Percentiles rank a stretch among this genome's conserved stretches.
Evolutionary conservation across 2,329 filamentous ascomycete genomes (phyloP).

Genomic region (Thermothelomyces thermophilus): DNA sequence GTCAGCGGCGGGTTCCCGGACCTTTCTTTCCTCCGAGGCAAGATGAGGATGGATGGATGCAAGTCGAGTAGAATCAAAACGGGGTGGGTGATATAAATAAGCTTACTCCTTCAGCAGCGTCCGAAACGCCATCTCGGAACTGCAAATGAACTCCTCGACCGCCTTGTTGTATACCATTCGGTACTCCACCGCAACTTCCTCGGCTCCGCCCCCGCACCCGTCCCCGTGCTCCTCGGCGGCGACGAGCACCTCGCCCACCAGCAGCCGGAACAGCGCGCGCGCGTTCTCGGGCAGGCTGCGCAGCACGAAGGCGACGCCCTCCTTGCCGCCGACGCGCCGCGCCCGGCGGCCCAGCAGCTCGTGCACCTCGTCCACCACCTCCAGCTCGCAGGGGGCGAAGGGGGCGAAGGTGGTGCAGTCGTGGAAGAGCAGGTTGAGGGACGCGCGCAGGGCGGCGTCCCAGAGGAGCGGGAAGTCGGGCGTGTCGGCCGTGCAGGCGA

Average conservation of each 20-base stretch:
- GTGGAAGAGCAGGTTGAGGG: constrained; percentile 84
- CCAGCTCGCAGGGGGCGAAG: constrained; percentile 60
- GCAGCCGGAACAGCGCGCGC: constrained; percentile 73
- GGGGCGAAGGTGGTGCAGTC: constrained; percentile 86
- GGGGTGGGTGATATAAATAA: not conserved
- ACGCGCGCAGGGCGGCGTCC: constrained; percentile 77
- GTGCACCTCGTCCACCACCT: constrained; percentile 86
- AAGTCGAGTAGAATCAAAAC: too few relatives aligned
- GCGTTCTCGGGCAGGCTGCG: constrained; percentile 90
- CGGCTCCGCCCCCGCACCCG: constrained; percentile 42
- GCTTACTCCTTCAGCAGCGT: constrained; percentile 84
- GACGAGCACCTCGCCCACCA: constrained; percentile 77
- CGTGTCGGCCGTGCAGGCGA: constrained; percentile 79
- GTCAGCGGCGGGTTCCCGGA: constrained; percentile 26
- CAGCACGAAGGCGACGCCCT: constrained; percentile 86
- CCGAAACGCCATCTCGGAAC: constrained; percentile 90
- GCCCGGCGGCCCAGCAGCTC: constrained; percentile 76
- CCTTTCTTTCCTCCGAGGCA: not conserved
- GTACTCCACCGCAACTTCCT: constrained; percentile 75
- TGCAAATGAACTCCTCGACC: constrained; percentile 93
- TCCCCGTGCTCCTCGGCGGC: constrained; percentile 54
- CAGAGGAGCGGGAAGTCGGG: constrained; percentile 83
- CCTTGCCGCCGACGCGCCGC: constrained; percentile 74
- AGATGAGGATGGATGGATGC: not conserved
- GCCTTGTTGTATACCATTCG: constrained; percentile 89